Percentiles rank a stretch among this genome's conserved stretches.
These are phyloP conservation scores for Pseudonectria buxi DNA, from an alignment of 2,329 filamentous ascomycete genomes.

Conservation along the genomic window DNA sequence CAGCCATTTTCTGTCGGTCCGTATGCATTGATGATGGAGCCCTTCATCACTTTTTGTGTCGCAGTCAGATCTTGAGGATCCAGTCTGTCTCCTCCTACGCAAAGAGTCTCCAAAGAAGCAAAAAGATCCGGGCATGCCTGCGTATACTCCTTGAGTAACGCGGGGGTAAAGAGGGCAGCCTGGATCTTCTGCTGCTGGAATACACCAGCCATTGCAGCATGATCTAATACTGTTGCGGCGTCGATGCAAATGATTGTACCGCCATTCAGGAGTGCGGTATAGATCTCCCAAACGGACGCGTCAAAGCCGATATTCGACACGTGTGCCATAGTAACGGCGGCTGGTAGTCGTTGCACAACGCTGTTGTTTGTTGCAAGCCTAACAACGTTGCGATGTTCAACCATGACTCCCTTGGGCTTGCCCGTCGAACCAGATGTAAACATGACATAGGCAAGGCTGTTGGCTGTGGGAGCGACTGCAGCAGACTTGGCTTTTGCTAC, in stretches of 20 bases:
- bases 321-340: not conserved
- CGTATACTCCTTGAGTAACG: conserved; percentile 18
- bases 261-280: conserved; percentile 7
- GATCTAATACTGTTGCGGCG: conserved; percentile 2
- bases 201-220: conserved; percentile 1
- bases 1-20: conserved; percentile 15
- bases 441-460: conserved; percentile 14
- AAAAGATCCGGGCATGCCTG: no score
- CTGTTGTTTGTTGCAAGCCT: conserved; percentile 1
- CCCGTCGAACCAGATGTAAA: conserved; percentile 20
- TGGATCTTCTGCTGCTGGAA: conserved; percentile 9
- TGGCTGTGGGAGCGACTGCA: not conserved
- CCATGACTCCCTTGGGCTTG: conserved; percentile 16
- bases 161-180: conserved; percentile 7
- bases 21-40: conserved; percentile 8
- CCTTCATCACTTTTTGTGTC: conserved; percentile 1
- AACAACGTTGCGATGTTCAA: conserved; percentile 6
- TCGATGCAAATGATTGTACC: conserved; percentile 8
- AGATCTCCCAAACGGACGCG: conserved; percentile 6
- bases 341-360: not conserved
- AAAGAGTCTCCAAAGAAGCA: conserved; percentile 8
- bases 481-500: no score
- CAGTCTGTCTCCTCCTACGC: conserved; percentile 15
- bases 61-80: conserved; percentile 3
- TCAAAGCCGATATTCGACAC: conserved; percentile 10